These are phyloP conservation scores for Sporothrix inflata DNA, from an alignment of 2,329 filamentous ascomycete species.

Conservation along the genomic window DNA sequence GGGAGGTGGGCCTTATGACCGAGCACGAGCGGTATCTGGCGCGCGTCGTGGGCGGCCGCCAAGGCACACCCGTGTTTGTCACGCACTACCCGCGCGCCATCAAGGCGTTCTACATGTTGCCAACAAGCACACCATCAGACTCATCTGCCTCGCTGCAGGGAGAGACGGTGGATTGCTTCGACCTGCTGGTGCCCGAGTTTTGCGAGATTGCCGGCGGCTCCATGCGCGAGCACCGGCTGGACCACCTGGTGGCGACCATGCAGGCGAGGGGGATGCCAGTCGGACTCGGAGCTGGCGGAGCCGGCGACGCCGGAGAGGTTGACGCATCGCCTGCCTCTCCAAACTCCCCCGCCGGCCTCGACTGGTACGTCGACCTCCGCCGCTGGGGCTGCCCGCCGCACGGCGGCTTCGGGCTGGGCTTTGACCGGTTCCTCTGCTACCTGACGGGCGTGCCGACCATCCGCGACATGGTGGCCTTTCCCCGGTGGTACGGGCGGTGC, in stretches of 20 bases:
- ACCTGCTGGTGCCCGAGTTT: conserved; percentile 81
- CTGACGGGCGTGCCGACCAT: conserved; percentile 80
- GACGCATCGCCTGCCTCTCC: neutral
- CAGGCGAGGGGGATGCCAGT: conserved; percentile 26
- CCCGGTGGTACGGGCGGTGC: conserved; percentile 69
- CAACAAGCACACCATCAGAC: conserved; percentile 36
- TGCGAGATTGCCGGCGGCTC: conserved; percentile 89
- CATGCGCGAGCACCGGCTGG: conserved; percentile 73
- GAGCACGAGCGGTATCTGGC: conserved; percentile 94
- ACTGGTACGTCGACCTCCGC: conserved; percentile 88
- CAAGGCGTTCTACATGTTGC: conserved; percentile 81
- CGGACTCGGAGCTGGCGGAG: neutral
- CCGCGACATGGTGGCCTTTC: conserved; percentile 84
- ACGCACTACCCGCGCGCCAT: conserved; percentile 87
- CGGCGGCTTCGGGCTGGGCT: conserved; percentile 87
- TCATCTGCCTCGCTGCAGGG: neutral
- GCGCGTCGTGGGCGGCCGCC: conserved; percentile 51
- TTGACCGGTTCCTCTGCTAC: conserved; percentile 84
- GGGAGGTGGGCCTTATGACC: conserved; percentile 77
- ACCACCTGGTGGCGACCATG: conserved; percentile 27
- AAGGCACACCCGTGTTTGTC: conserved; percentile 75
- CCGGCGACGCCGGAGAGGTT: no score
- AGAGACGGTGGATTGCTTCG: conserved; percentile 84
- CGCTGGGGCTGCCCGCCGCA: conserved; percentile 91
- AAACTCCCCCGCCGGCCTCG: no score